A percentile compares a stretch with the other conserved stretches of the same genome.
phyloP scores from a whole-genome alignment of 805 yeast genomes.

The Yarrowia deformans region DNA sequence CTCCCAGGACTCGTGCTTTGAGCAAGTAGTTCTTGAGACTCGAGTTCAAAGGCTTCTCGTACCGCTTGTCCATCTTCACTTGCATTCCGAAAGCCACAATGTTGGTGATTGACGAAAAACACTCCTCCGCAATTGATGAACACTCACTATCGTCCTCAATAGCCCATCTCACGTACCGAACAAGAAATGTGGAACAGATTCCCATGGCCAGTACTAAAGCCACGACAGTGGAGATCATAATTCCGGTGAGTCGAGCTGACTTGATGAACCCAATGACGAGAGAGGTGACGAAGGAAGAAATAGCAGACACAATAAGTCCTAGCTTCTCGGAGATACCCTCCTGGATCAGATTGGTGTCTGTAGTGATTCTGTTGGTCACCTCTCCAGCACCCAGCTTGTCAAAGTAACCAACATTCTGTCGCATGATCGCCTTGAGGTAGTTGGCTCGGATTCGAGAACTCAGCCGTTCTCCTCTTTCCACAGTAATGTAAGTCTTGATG shows the following conservation, averaged over 20 bases:
- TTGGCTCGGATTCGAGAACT: constrained; percentile 53
- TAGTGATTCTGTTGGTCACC: constrained; percentile 55
- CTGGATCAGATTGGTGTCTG: constrained; percentile 53
- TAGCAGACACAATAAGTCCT: constrained; percentile 52
- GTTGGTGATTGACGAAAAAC: constrained; percentile 52
- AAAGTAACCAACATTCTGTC: constrained; percentile 55
- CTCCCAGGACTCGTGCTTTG: constrained; percentile 47
- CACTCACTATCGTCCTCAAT: constrained; percentile 48
- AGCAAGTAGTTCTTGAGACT: constrained; percentile 45
- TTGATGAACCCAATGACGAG: constrained; percentile 51
- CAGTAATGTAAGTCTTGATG: constrained; percentile 51
- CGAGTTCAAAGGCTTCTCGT: constrained; percentile 47
- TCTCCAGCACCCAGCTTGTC: constrained; percentile 55
- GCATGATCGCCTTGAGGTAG: constrained; percentile 51
- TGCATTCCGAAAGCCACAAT: constrained; percentile 56
- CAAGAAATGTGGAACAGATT: constrained; percentile 48
- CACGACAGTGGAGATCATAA: constrained; percentile 50
- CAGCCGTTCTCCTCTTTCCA: constrained; percentile 54
- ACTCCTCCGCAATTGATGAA: constrained; percentile 55
- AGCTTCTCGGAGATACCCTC: constrained; percentile 55
- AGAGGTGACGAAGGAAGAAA: constrained; percentile 53
- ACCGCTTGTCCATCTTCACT: constrained; percentile 49
- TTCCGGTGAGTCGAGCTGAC: constrained; percentile 51
- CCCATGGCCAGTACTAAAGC: constrained; percentile 48
- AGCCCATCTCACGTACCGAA: constrained; percentile 45